Percentiles rank a stretch among this genome's conserved stretches.
Evolutionary conservation across 441 rosid genomes (phyloP).

Genomic region (Corymbia citriodora): DNA sequence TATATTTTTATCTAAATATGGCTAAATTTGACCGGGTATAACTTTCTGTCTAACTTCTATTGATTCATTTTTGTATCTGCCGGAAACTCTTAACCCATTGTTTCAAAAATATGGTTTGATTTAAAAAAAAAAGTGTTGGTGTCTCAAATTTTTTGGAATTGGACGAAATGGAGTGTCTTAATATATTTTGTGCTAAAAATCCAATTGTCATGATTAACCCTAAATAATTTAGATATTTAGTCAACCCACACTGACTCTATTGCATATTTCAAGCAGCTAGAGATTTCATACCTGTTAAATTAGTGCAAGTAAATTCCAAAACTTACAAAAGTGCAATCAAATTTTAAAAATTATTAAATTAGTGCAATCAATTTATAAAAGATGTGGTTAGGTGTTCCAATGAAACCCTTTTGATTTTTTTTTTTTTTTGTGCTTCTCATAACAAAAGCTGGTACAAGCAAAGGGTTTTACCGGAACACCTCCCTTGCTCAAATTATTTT

Average conservation of each 20-base stretch:
- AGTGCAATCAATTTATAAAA: background rate
- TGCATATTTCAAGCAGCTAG: background rate
- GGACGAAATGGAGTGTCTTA: accelerated
- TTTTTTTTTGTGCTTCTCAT: too few species aligned
- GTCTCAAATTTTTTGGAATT: background rate
- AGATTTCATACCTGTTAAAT: background rate
- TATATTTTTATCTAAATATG: background rate
- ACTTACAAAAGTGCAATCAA: background rate
- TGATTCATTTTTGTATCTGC: background rate
- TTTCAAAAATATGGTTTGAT: background rate
- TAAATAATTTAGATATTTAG: background rate
- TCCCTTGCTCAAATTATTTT: background rate
- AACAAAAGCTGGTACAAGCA: background rate
- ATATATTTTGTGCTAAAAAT: background rate
- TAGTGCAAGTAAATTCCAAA: background rate
- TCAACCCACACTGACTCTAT: background rate
- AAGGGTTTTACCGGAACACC: background rate
- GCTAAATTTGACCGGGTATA: background rate
- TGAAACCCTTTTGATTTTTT: too few species aligned
- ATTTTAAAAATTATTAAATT: background rate
- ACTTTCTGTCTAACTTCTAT: background rate
- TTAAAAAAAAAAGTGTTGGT: background rate
- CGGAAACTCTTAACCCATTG: background rate
- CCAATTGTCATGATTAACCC: background rate
- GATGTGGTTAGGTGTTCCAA: too few species aligned